phyloP scores from a whole-genome alignment of 2,329 filamentous ascomycete genomes.

The Achaetomium macrosporum region DNA sequence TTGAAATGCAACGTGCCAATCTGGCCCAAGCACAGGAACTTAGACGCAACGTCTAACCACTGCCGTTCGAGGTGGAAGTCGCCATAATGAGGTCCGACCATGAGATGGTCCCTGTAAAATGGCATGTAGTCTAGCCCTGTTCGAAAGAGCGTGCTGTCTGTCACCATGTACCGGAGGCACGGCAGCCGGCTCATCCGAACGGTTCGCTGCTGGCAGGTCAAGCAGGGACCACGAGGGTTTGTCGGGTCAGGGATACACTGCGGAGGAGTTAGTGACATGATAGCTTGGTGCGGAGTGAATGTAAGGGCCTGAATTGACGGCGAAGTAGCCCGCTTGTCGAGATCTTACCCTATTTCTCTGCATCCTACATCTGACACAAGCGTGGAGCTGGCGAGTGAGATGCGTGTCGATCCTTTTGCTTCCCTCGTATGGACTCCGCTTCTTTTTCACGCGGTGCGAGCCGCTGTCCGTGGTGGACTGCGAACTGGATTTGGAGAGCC shows the following conservation, averaged over 20 bases:
- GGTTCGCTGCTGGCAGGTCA: slow-evolving; percentile 23
- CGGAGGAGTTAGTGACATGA: slow-evolving; percentile 12
- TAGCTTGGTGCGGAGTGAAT: too few relatives aligned
- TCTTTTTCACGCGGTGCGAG: slow-evolving; percentile 18
- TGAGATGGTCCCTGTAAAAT: slow-evolving; percentile 24
- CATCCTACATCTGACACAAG: slow-evolving; percentile 25
- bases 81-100: slow-evolving; percentile 24
- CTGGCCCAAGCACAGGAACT: slow-evolving; percentile 22
- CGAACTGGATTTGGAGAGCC: slow-evolving; percentile 4
- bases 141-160: slow-evolving; percentile 25
- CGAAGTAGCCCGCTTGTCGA: too few relatives aligned
- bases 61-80: slow-evolving; percentile 24
- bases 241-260: slow-evolving; percentile 26
- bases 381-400: slow-evolving; percentile 22
- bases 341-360: slow-evolving; percentile 23
- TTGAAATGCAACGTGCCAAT: slow-evolving; percentile 19
- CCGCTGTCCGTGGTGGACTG: slow-evolving; percentile 13
- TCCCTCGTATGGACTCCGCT: slow-evolving; percentile 21
- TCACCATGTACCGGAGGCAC: slow-evolving; percentile 27
- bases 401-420: slow-evolving; percentile 22
- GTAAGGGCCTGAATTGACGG: too few relatives aligned
- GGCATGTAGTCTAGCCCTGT: slow-evolving; percentile 24
- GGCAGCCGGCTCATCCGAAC: slow-evolving; percentile 24
- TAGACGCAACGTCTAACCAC: slow-evolving; percentile 18
- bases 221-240: slow-evolving; percentile 24